Conservation (phyloP, 176 grass and related monocot genomes). For the Cenchrus fungigraminus region DNA sequence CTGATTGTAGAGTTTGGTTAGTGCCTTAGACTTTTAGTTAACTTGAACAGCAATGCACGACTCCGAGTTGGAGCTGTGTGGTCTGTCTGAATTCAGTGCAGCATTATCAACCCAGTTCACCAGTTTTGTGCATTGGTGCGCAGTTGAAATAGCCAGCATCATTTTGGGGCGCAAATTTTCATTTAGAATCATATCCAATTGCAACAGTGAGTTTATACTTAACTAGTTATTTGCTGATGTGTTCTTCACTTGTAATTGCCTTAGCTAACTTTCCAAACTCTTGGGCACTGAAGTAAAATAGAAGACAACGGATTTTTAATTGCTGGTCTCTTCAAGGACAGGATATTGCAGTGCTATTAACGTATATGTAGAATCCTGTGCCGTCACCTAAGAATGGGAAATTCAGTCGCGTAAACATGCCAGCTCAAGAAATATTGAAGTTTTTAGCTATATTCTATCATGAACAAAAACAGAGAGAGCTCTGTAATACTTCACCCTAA, state of each 20-base stretch:
- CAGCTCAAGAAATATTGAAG: not conserved
- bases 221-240: not conserved
- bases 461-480: no score
- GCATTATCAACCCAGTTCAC: not conserved
- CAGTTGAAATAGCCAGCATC: not conserved
- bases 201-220: not conserved
- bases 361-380: not conserved
- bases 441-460: not conserved
- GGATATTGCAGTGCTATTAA: not conserved
- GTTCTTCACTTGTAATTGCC: not conserved
- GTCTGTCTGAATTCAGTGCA: not conserved
- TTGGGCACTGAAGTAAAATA: not conserved
- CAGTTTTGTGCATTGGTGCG: not conserved
- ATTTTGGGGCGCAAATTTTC: not conserved
- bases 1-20: not conserved
- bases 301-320: no score
- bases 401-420: not conserved
- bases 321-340: no score
- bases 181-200: no score
- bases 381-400: not conserved
- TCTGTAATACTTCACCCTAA: no score
- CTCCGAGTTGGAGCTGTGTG: not conserved
- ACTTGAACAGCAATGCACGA: not conserved
- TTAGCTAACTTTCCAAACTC: not conserved
- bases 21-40: not conserved